Evolutionary conservation across 345 rosid species (phyloP).

Genomic region (Lepidium africanum): DNA sequence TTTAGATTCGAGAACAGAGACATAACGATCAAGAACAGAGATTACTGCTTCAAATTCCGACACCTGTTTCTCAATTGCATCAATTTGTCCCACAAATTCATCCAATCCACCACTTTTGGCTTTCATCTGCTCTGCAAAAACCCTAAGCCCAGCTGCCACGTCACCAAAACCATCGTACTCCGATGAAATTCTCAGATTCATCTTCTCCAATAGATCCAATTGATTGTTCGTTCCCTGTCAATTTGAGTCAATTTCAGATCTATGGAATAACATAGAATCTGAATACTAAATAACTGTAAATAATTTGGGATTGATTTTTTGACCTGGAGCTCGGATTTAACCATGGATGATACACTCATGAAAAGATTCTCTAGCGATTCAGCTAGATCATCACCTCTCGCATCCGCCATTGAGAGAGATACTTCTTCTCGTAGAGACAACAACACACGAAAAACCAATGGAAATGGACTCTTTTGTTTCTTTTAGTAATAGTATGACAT

Average conservation of each 20-base stretch:
- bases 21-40: constrained; percentile 69
- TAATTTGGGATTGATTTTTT: background rate
- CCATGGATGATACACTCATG: constrained; percentile 61
- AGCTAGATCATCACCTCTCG: constrained; percentile 44
- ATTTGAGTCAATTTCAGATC: background rate
- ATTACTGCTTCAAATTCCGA: constrained; percentile 74
- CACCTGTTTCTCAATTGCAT: constrained; percentile 64
- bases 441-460: background rate
- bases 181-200: constrained; percentile 63
- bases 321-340: constrained; percentile 78
- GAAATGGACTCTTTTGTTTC: background rate
- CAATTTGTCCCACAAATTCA: constrained; percentile 65
- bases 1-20: constrained; percentile 66
- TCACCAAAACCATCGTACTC: constrained; percentile 74
- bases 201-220: constrained; percentile 74
- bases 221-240: constrained; percentile 58
- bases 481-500: background rate
- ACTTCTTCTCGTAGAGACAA: background rate
- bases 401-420: constrained; percentile 21
- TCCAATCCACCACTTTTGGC: constrained; percentile 59
- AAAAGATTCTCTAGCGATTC: constrained; percentile 62
- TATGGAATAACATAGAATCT: background rate
- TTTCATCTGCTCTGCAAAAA: constrained; percentile 72
- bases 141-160: constrained; percentile 66
- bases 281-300: background rate